These are phyloP conservation scores for Atkinsonella hypoxylon DNA, from an alignment of 2,329 filamentous ascomycete species.

Conservation along the genomic window DNA sequence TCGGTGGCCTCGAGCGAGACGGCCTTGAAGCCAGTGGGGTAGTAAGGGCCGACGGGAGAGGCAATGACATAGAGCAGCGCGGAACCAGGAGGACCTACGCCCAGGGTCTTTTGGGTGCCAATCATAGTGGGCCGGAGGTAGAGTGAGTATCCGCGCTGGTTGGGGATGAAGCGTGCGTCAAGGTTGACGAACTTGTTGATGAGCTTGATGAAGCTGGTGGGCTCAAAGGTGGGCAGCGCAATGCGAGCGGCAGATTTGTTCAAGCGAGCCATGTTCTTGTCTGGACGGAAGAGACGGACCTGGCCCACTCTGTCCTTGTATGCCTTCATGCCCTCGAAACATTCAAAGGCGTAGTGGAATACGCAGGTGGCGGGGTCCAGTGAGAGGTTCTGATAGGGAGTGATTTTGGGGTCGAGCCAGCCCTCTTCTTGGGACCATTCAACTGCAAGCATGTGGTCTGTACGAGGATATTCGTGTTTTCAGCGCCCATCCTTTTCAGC, in stretches of 20 bases:
- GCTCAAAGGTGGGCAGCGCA: conserved; percentile 77
- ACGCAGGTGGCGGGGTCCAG: conserved; percentile 94
- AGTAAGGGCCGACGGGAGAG: conserved; percentile 93
- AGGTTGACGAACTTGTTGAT: conserved; percentile 69
- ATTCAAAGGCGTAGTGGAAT: conserved; percentile 97
- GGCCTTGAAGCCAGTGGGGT: conserved; percentile 96
- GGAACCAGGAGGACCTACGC: conserved; percentile 82
- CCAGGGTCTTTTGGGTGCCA: conserved; percentile 87
- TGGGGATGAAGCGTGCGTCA: conserved; percentile 83
- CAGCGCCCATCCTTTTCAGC: background rate
- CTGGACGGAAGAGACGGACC: conserved; percentile 81
- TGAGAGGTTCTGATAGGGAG: conserved; percentile 91
- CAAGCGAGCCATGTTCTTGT: conserved; percentile 91
- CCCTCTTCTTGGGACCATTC: conserved; percentile 83
- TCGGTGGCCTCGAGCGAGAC: conserved; percentile 90
- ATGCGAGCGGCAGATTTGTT: conserved; percentile 89
- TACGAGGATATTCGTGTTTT: background rate
- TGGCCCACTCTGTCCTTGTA: conserved; percentile 77
- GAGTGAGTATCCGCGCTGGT: conserved; percentile 77
- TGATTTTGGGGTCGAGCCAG: conserved; percentile 74
- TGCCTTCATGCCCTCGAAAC: conserved; percentile 98
- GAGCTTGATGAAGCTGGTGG: conserved; percentile 62
- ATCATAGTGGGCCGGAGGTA: conserved; percentile 97
- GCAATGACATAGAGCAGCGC: conserved; percentile 92
- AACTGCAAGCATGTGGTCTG: conserved; percentile 93